Conservation (phyloP, 441 rosid species). For the Pelargonium cotyledonis region DNA sequence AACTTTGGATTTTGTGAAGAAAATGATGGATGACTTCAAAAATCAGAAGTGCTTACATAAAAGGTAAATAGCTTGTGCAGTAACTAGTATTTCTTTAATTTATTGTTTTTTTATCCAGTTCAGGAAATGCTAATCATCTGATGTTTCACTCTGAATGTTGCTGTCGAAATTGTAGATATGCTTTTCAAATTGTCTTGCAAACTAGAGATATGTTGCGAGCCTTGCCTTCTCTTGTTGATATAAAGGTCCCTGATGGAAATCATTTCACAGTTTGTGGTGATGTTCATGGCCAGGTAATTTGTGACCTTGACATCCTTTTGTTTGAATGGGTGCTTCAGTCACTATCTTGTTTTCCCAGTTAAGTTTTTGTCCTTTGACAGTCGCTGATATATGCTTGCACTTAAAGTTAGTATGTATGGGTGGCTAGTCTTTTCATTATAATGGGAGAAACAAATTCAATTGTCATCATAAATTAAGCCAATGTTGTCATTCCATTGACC, state of each 20-base stretch:
- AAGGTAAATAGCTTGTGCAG: slow-evolving; percentile 36
- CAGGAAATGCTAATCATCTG: not conserved
- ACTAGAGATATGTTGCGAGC: slow-evolving; percentile 65
- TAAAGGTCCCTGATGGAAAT: slow-evolving; percentile 56
- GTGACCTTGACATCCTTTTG: slow-evolving; percentile 9
- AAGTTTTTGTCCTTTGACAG: not conserved
- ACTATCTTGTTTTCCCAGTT: not conserved
- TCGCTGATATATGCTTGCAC: not conserved
- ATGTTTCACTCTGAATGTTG: slow-evolving; percentile 17
- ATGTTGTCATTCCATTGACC: not conserved
- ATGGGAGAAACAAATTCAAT: not conserved
- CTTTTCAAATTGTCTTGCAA: slow-evolving; percentile 88
- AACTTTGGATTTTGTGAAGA: slow-evolving; percentile 82
- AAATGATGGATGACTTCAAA: slow-evolving; percentile 91
- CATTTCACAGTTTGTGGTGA: slow-evolving; percentile 96
- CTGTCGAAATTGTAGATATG: slow-evolving; percentile 52
- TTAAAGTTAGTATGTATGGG: not conserved
- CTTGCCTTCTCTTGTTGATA: slow-evolving; percentile 79
- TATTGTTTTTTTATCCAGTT: not conserved
- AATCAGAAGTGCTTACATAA: slow-evolving; percentile 78
- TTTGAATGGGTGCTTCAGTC: not conserved
- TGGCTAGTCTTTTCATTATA: not conserved
- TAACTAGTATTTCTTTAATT: slow-evolving; percentile 14
- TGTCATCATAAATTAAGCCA: not conserved
- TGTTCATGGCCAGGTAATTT: slow-evolving; percentile 95